These are phyloP conservation scores for Gossypium anomalum DNA, from an alignment of 345 rosid genomes.

Conservation along the genomic window DNA sequence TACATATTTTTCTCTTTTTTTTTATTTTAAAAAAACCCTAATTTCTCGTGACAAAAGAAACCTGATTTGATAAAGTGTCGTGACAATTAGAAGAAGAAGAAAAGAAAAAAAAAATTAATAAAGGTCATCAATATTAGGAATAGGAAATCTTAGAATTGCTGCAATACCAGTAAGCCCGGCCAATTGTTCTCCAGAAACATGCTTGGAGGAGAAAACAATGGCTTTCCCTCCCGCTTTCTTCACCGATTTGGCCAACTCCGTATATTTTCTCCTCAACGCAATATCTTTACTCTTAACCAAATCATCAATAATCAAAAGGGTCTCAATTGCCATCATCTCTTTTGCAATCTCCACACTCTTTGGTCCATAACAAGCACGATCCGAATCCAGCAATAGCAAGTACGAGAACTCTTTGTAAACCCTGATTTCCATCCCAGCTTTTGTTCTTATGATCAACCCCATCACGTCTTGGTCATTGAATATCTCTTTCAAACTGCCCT, in stretches of 20 bases:
- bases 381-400: not conserved
- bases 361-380: slow-evolving; percentile 17
- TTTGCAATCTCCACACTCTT: slow-evolving; percentile 9
- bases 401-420: slow-evolving; percentile 16
- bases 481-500: not conserved
- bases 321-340: slow-evolving; percentile 10
- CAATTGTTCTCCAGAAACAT: slow-evolving; percentile 15
- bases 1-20: too few species aligned
- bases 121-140: slow-evolving; percentile 86
- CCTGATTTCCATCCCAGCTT: slow-evolving; percentile 9
- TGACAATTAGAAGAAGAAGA: not conserved
- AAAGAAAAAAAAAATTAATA: slow-evolving; percentile 1
- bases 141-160: slow-evolving; percentile 82
- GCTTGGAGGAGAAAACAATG: slow-evolving; percentile 1
- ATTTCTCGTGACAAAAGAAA: not conserved
- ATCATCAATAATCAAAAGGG: slow-evolving; percentile 20
- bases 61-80: not conserved
- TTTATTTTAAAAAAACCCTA: not conserved
- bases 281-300: slow-evolving; percentile 7
- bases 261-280: not conserved
- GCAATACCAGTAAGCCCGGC: slow-evolving; percentile 78
- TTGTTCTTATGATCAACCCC: slow-evolving; percentile 12
- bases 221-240: slow-evolving; percentile 18
- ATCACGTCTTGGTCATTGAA: slow-evolving; percentile 3
- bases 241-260: slow-evolving; percentile 20